Conservation (phyloP, 495 filamentous ascomycete genomes). For the Penicillium longicatenatum region DNA sequence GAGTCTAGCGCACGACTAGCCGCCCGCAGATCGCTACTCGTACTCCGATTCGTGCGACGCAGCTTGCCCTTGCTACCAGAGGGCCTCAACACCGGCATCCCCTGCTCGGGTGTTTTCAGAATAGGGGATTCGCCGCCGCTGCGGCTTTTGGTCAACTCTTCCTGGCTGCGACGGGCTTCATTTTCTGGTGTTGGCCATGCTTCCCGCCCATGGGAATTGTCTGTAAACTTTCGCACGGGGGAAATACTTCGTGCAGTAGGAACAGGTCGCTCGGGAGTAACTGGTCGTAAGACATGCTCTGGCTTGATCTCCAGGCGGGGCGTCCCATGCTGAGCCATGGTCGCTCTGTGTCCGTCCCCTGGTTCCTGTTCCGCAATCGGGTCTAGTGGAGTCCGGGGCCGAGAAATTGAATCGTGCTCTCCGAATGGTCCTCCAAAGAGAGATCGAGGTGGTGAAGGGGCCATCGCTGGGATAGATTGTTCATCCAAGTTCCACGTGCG, state of each 20-base stretch:
- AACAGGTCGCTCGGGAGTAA: not conserved
- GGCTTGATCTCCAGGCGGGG: constrained; percentile 46
- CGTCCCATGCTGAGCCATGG: constrained; percentile 34
- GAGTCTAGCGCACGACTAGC: constrained; percentile 52
- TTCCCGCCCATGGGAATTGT: constrained; percentile 52
- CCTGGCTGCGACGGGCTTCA: constrained; percentile 24
- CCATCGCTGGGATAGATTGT: constrained; percentile 21
- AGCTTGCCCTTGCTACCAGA: constrained; percentile 50
- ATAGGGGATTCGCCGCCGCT: constrained; percentile 24
- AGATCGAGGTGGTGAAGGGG: constrained; percentile 30
- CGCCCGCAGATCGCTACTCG: constrained; percentile 79
- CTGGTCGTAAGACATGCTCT: constrained; percentile 41
- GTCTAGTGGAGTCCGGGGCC: constrained; percentile 42
- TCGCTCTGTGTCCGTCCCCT: constrained; percentile 17
- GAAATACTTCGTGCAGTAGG: constrained; percentile 36
- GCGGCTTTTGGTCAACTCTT: constrained; percentile 43
- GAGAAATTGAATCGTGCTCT: constrained; percentile 30
- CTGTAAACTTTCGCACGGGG: constrained; percentile 48
- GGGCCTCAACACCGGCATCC: constrained; percentile 38
- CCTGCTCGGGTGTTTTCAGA: constrained; percentile 36
- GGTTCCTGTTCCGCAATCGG: constrained; percentile 45
- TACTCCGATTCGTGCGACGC: constrained; percentile 69
- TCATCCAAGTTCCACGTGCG: constrained; percentile 40
- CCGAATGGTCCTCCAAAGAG: constrained; percentile 28
- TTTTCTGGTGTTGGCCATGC: constrained; percentile 55